These are phyloP conservation scores for Helianthus annuus DNA, from an alignment of 129 eudicot species.

Conservation along the genomic window DNA sequence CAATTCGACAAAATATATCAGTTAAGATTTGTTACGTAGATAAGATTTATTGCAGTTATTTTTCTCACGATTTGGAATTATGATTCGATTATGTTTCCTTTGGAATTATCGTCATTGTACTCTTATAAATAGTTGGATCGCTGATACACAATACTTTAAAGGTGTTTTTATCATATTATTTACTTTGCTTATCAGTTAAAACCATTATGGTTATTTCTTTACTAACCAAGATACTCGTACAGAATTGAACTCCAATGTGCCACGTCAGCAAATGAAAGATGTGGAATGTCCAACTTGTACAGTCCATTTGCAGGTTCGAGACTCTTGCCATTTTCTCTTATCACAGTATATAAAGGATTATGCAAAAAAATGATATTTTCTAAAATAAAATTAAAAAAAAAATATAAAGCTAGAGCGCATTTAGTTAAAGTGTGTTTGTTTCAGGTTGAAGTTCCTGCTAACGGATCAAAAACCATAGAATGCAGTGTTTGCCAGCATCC, in stretches of 20 bases:
- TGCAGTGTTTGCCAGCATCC: constrained; percentile 87
- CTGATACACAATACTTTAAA: too few relatives aligned
- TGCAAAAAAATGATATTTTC: not conserved
- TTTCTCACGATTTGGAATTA: too few relatives aligned
- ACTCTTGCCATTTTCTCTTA: constrained; percentile 3
- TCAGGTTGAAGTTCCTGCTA: constrained; percentile 73
- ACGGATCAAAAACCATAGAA: constrained; percentile 78
- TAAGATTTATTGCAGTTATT: too few relatives aligned
- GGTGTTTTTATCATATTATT: too few relatives aligned
- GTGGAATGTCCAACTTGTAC: constrained; percentile 96
- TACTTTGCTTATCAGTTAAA: constrained; percentile 1
- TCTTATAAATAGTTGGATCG: too few relatives aligned
- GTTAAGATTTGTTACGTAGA: too few relatives aligned
- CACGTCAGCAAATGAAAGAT: constrained; percentile 54
- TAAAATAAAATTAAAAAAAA: not conserved
- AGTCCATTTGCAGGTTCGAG: constrained; percentile 76
- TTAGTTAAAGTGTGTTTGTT: constrained; percentile 9
- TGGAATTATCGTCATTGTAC: too few relatives aligned
- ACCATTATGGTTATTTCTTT: not conserved
- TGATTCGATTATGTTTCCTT: too few relatives aligned
- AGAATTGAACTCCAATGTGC: constrained; percentile 48
- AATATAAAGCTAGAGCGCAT: not conserved
- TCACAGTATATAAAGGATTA: not conserved
- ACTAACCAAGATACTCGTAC: constrained; percentile 23
- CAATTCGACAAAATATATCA: too few relatives aligned